These are phyloP conservation scores for Rhizopogon vesiculosus DNA, from an alignment of 768 basidiomycete species.

Conservation along the genomic window DNA sequence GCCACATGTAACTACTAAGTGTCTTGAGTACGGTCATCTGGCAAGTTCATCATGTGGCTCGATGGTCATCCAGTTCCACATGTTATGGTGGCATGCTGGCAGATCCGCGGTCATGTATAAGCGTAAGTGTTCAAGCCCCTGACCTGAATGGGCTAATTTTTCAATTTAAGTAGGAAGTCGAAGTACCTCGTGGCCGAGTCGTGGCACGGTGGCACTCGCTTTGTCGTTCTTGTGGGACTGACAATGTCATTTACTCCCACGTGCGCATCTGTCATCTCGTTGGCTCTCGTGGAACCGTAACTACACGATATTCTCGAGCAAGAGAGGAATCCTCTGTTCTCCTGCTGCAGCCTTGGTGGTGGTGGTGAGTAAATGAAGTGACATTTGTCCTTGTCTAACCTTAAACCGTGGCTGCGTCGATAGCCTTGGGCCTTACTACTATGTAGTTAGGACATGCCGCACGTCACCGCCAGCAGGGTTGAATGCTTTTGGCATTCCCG, in stretches of 20 bases:
- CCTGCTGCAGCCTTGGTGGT: background rate
- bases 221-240: background rate
- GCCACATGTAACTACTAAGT: no score
- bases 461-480: slow-evolving; percentile 14
- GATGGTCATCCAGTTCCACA: background rate
- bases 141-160: background rate
- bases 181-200: background rate
- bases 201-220: background rate
- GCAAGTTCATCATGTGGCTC: background rate
- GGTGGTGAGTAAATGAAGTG: slow-evolving; percentile 10
- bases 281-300: background rate
- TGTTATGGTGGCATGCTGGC: background rate
- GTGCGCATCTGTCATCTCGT: background rate
- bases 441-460: background rate
- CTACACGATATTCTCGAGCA: background rate
- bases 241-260: background rate
- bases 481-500: background rate
- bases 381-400: slow-evolving; percentile 16
- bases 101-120: background rate
- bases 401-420: background rate
- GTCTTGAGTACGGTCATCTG: background rate
- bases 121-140: background rate
- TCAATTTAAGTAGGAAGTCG: background rate
- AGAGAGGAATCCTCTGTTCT: background rate
- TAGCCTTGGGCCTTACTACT: slow-evolving; percentile 13